phyloP scores from a whole-genome alignment of 345 rosid genomes.

The Alliaria petiolata region DNA sequence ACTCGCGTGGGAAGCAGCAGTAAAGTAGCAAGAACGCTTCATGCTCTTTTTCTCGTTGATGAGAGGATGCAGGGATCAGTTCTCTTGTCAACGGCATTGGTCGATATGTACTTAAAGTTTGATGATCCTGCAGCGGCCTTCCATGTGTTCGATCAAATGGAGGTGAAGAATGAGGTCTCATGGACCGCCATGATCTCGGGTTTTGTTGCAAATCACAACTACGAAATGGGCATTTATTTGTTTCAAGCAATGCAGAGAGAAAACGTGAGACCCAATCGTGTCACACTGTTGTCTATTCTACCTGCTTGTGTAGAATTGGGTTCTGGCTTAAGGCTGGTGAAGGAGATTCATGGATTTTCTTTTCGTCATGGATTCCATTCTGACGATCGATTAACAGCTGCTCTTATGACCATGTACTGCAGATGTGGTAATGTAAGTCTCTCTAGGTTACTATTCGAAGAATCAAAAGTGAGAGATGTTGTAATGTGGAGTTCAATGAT shows the following conservation, averaged over 20 bases:
- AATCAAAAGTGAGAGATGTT: constrained; percentile 43
- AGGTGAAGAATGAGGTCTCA: constrained; percentile 44
- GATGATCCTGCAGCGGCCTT: constrained; percentile 32
- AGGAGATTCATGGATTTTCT: constrained; percentile 54
- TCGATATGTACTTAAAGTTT: constrained; percentile 48
- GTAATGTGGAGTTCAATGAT: constrained; percentile 59
- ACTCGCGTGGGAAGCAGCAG: constrained; percentile 20
- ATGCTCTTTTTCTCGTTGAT: constrained; percentile 44
- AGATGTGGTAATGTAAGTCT: constrained; percentile 24
- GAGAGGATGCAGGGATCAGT: constrained; percentile 33
- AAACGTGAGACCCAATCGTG: constrained; percentile 46
- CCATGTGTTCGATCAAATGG: constrained; percentile 37
- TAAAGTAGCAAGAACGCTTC: constrained; percentile 40
- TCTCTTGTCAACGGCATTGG: constrained; percentile 42
- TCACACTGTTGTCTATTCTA: constrained; percentile 36
- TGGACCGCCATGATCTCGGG: constrained; percentile 63
- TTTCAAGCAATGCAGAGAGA: constrained; percentile 46
- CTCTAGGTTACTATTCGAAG: constrained; percentile 41
- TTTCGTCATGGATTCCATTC: constrained; percentile 37
- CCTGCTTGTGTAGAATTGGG: constrained; percentile 37
- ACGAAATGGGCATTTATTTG: constrained; percentile 33
- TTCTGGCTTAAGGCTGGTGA: constrained; percentile 28
- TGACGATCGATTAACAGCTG: constrained; percentile 34
- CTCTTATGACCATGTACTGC: constrained; percentile 44
- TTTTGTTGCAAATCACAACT: constrained; percentile 33